Conservation (phyloP, 805 yeast genomes). For the Saccharomycopsis selenospora region DNA sequence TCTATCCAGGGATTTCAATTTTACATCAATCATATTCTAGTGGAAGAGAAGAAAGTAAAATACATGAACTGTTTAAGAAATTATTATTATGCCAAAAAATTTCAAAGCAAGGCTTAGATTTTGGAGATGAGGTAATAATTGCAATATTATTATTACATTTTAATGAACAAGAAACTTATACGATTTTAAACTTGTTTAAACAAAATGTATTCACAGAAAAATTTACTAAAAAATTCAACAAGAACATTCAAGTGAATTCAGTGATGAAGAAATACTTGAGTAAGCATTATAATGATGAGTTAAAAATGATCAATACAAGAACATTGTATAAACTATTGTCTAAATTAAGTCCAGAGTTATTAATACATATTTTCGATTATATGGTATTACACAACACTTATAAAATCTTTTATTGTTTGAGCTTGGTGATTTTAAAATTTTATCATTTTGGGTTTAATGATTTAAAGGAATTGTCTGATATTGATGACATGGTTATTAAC, state of each 20-base stretch:
- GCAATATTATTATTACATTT: slow-evolving; percentile 19
- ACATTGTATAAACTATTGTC: slow-evolving; percentile 14
- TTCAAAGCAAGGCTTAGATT: slow-evolving; percentile 13
- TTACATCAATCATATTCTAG: slow-evolving; percentile 16
- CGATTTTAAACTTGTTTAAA: slow-evolving; percentile 12
- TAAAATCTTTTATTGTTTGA: slow-evolving; percentile 17
- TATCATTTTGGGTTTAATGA: slow-evolving; percentile 21
- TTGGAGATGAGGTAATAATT: slow-evolving; percentile 19
- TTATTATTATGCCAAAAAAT: slow-evolving; percentile 15
- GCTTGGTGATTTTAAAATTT: slow-evolving; percentile 17
- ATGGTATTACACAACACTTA: slow-evolving; percentile 18
- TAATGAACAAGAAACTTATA: slow-evolving; percentile 8
- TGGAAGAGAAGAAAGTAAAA: not conserved
- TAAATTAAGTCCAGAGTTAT: slow-evolving; percentile 16
- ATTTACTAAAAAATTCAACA: slow-evolving; percentile 15
- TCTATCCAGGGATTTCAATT: slow-evolving; percentile 14
- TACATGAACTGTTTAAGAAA: slow-evolving; percentile 10
- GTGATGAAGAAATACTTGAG: slow-evolving; percentile 17
- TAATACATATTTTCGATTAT: slow-evolving; percentile 17
- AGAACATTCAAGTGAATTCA: slow-evolving; percentile 10
- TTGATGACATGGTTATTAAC: slow-evolving; percentile 15
- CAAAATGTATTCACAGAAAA: slow-evolving; percentile 14
- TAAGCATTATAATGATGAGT: slow-evolving; percentile 20
- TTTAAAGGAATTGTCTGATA: slow-evolving; percentile 11
- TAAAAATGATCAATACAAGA: slow-evolving; percentile 9